Evolutionary conservation across 164 flowering plant genomes (phyloP), one percentile per base, ranked within the genome.

Genomic region (Annona squamosa): DNA sequence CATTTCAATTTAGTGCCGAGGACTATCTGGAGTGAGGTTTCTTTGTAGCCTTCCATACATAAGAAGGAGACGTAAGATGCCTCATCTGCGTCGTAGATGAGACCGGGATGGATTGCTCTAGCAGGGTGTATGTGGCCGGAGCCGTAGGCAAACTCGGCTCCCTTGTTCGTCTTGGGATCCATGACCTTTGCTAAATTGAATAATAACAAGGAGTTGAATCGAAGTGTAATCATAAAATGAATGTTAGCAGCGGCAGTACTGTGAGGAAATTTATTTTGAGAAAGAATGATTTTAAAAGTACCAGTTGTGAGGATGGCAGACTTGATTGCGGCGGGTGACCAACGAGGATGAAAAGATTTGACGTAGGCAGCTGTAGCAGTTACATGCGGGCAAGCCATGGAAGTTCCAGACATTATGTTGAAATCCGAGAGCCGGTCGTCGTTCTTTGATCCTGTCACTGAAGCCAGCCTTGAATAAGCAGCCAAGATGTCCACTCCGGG

Each of bases 221-320:
- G 37, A 26, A 26, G 37, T 4, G 59, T 13, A 52, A 16, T 9
- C 59, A 52, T 5, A 52, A 52, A 52, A 52, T 52, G 59, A 52
- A 52, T 52, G 17, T 5, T 52, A 52, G 37, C 37, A 26, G 37
- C 37, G 37, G 37, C 37, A 26, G 37, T 26, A 26, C 37, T 26
- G 37, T 26, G 37, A 26, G 37, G 37, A 26, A 26, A 26, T 26
- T 26, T 26, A 26, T 26, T 26, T 26, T 26, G 37, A 26, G 37
- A 26, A 26, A 26, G 37, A 26, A 26, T 26, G 37, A 26, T 26
- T 26, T 26, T 26, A 26, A 26, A 26, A 26, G 37, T 26, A 26
- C 96, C 88, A 0, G 94, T 89, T n/a, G 97, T 91, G 87, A 91
- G 86, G 71, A 91, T 86, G 46, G 94, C 93, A 3, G 97, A 91